Conservation (phyloP, 352 stramenopile genomes). For the Phytophthora hibernalis region DNA sequence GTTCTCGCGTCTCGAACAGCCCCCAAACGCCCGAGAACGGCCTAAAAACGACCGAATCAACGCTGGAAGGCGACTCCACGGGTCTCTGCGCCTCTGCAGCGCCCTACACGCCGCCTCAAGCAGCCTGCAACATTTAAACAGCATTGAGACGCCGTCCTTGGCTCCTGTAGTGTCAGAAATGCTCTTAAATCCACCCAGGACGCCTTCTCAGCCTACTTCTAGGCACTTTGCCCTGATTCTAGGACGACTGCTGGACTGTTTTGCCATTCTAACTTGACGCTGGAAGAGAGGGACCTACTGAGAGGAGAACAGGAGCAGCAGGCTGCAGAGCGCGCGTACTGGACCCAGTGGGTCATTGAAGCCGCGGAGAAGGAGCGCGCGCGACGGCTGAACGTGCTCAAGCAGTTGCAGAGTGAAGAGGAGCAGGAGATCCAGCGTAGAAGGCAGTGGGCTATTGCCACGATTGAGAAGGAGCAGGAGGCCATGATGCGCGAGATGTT, state of each 20-base stretch:
- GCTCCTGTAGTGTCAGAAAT: background rate
- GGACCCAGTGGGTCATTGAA: constrained; percentile 84
- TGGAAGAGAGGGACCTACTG: constrained; percentile 19
- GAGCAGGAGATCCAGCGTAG: constrained; percentile 73
- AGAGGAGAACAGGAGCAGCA: constrained; percentile 35
- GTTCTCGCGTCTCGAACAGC: background rate
- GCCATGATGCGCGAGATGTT: constrained; percentile 86
- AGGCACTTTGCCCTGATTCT: background rate
- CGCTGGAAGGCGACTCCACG: background rate
- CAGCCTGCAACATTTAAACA: background rate
- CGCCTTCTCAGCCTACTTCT: background rate
- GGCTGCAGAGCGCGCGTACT: constrained; percentile 68
- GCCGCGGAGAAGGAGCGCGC: constrained; percentile 80
- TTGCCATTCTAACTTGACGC: constrained; percentile 2
- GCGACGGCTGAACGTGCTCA: constrained; percentile 67
- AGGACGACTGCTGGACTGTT: background rate
- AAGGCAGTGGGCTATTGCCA: constrained; percentile 75
- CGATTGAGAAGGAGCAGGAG: constrained; percentile 85
- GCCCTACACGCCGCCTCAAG: constrained; percentile 42
- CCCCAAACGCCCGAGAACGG: constrained; percentile 6
- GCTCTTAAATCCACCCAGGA: background rate
- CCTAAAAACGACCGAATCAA: constrained; percentile 4
- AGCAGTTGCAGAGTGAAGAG: constrained; percentile 78
- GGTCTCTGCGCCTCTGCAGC: constrained; percentile 41
- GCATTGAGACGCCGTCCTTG: constrained; percentile 5